Evolutionary conservation across 192 early-diverging fungal genomes (phyloP).

Genomic region (Coemansia biformis): DNA sequence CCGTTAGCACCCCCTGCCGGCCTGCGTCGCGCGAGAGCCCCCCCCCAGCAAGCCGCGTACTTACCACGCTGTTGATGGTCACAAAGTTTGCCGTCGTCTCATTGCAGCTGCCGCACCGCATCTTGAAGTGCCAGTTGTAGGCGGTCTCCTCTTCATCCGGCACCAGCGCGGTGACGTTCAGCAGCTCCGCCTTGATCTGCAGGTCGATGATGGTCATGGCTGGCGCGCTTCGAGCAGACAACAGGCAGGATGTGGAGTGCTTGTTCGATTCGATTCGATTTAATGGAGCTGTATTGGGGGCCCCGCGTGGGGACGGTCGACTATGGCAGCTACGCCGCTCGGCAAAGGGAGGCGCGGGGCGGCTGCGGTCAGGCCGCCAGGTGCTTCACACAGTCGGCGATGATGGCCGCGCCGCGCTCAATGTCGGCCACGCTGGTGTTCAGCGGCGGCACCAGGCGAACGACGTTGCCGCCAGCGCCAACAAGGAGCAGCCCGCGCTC

Average conservation of each 20-base stretch:
- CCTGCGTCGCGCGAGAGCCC: too few species aligned
- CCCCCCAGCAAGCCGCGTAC: background rate
- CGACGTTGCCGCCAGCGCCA: slow-evolving; percentile 77
- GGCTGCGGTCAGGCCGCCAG: too few species aligned
- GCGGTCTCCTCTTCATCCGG: slow-evolving; percentile 22
- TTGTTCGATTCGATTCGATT: too few species aligned
- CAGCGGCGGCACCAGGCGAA: slow-evolving; percentile 91
- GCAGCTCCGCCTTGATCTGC: slow-evolving; percentile 71
- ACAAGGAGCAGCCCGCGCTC: slow-evolving; percentile 86
- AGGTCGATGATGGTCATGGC: slow-evolving; percentile 52
- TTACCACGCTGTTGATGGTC: slow-evolving; percentile 18
- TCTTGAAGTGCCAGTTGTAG: slow-evolving; percentile 70
- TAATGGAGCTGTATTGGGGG: too few species aligned
- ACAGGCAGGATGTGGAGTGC: too few species aligned
- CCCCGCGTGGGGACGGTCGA: too few species aligned
- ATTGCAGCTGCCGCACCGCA: slow-evolving; percentile 75
- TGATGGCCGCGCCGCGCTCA: slow-evolving; percentile 64
- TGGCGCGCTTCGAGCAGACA: too few species aligned
- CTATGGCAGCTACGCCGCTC: too few species aligned
- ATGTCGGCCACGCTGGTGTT: slow-evolving; percentile 73
- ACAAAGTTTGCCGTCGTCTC: slow-evolving; percentile 61
- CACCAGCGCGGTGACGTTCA: slow-evolving; percentile 70
- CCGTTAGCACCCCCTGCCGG: background rate
- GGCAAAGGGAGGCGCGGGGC: too few species aligned
- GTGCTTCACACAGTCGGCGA: slow-evolving; percentile 55